Evolutionary conservation across 139 green algal genomes (phyloP).

Genomic region (Diplosphaera chodatii): DNA sequence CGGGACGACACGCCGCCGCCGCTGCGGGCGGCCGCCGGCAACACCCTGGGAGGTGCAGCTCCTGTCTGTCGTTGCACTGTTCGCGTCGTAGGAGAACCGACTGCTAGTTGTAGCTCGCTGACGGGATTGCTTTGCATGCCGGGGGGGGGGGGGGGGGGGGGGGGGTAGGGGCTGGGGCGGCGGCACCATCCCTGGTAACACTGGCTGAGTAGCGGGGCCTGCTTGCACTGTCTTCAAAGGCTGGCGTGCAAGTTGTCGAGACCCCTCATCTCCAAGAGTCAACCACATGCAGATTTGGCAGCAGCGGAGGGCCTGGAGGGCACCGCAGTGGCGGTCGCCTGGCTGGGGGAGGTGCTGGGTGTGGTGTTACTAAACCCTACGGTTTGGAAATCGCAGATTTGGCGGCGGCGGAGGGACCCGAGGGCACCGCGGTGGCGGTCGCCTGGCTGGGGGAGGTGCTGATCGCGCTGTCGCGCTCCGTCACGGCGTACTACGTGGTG

Average conservation of each 20-base stretch:
- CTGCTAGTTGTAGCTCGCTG: no score
- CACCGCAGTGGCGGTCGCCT: conserved; percentile 49
- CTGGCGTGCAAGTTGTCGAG: no score
- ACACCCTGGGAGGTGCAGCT: not conserved
- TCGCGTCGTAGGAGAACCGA: no score
- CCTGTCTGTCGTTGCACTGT: no score
- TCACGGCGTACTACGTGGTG: conserved; percentile 34
- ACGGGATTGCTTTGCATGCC: no score
- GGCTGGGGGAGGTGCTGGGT: conserved; percentile 58
- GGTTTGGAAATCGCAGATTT: conserved; percentile 21
- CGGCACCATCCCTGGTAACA: no score
- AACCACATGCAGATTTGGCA: not conserved
- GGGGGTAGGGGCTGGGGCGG: no score
- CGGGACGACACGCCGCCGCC: not conserved
- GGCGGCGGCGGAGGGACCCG: conserved; percentile 18
- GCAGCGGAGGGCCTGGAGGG: conserved; percentile 26
- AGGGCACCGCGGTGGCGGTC: conserved; percentile 50
- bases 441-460: conserved; percentile 64
- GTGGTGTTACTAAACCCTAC: conserved; percentile 22
- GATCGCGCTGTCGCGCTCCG: conserved; percentile 37
- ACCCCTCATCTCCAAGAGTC: no score
- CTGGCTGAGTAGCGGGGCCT: no score
- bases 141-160: no score
- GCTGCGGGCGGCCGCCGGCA: not conserved
- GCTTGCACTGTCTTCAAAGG: no score